Conservation (phyloP, 352 stramenopile genomes). For the Phytophthora tubulina region DNA sequence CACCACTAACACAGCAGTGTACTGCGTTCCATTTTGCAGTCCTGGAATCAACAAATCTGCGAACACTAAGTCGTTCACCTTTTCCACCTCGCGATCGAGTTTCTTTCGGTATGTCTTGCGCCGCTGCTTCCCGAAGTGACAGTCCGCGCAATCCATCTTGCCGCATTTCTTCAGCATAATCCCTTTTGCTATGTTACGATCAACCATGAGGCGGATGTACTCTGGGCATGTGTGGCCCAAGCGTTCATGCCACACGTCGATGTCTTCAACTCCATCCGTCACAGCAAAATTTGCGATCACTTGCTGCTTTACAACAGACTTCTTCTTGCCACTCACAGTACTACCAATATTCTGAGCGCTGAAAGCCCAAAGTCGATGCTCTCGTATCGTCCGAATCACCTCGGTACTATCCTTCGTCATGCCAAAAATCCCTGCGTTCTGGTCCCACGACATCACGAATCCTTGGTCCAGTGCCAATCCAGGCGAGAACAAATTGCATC, state of each 20-base stretch:
- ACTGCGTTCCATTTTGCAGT: no score
- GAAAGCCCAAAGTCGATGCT: neutral
- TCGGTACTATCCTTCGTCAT: neutral
- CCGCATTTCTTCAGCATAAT: no score
- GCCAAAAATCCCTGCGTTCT: neutral
- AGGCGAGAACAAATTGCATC: neutral
- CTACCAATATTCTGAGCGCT: neutral
- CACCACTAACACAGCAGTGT: no score
- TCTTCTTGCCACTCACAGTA: neutral
- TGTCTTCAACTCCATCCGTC: neutral
- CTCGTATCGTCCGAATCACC: neutral
- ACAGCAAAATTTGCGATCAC: neutral
- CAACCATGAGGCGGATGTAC: no score
- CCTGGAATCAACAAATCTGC: no score
- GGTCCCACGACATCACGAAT: neutral
- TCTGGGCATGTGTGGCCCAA: no score
- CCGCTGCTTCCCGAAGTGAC: no score
- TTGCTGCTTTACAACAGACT: neutral
- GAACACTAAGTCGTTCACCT: no score
- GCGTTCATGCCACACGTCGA: neutral
- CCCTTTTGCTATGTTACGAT: no score
- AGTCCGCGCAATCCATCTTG: no score
- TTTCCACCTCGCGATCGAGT: no score
- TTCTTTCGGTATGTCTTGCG: no score
- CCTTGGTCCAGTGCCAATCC: neutral